Evolutionary conservation across 176 grass and related monocot species (phyloP).

Genomic region (Juncus effusus): DNA sequence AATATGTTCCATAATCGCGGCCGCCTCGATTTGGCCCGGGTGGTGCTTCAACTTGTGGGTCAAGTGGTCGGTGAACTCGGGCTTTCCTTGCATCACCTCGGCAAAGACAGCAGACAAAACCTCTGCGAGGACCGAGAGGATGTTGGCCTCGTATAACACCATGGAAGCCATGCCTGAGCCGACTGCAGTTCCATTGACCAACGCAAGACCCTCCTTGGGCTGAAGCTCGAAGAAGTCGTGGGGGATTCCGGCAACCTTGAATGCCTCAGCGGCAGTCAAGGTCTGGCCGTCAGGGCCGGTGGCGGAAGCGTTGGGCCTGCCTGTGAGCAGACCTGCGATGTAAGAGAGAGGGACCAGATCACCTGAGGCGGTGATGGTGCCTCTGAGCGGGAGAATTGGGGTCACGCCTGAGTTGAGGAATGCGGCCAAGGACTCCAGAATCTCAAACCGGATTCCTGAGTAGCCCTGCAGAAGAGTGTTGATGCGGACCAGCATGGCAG

Average conservation of each 20-base stretch:
- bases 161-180: slow-evolving; percentile 71
- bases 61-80: slow-evolving; percentile 83
- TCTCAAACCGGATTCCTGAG: slow-evolving; percentile 89
- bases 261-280: slow-evolving; percentile 60
- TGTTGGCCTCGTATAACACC: slow-evolving; percentile 78
- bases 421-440: slow-evolving; percentile 72
- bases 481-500: slow-evolving; percentile 79
- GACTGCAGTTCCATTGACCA: slow-evolving; percentile 90
- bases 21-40: slow-evolving; percentile 86
- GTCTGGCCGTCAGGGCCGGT: slow-evolving; percentile 51
- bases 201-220: slow-evolving; percentile 90
- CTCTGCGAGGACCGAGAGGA: slow-evolving; percentile 57
- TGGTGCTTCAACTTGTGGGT: slow-evolving; percentile 98
- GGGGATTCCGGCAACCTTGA: slow-evolving; percentile 64
- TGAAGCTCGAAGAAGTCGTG: slow-evolving; percentile 81
- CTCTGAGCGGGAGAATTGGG: slow-evolving; percentile 62
- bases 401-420: slow-evolving; percentile 77
- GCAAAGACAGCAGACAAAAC: slow-evolving; percentile 79
- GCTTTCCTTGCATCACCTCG: slow-evolving; percentile 92
- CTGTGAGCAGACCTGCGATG: slow-evolving; percentile 77
- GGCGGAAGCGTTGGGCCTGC: slow-evolving; percentile 52
- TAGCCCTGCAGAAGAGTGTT: slow-evolving; percentile 86
- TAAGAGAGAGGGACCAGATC: slow-evolving; percentile 79
- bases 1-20: slow-evolving; percentile 90
- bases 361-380: slow-evolving; percentile 77